Evolutionary conservation across 129 eudicot genomes (phyloP), one percentile per base, ranked within the genome.

Genomic region (Silybum marianum): DNA sequence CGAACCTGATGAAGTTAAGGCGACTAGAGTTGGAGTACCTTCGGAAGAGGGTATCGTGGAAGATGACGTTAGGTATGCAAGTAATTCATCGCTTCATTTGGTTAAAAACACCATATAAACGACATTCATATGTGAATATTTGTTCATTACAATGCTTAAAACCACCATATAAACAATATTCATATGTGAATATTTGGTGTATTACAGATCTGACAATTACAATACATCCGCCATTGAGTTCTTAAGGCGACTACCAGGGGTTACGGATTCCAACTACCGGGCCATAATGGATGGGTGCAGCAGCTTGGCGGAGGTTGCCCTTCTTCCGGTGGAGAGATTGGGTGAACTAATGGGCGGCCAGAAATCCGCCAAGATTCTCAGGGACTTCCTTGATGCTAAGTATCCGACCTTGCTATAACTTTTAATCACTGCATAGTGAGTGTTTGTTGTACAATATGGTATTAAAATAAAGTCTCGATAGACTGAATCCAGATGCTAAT

Each of bases 351-450:
- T 95, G 99, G 99, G 99, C 30, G 93, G 99, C 42, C 95, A 86
- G 76, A 95, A 91, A 79, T 89, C 98, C 16, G 99, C 98, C 80
- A 93, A 90, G 78, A 90, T 85, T 60, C 83, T 95, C 75, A 91
- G 97, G 84, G 98, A 95, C 69, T 95, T 95, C 72, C 97, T 95
- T 21, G 99, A 95, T 84, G 99, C 99, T 73, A 95, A 92, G 90
- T 95, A 92, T 76, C 99, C 99, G 42, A 95, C 98, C 22, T 78
- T 95, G 83, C 79, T 95, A 36, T 93, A 86, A 84, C 54, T 44
- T 44, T 25, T 5, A 26, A 9, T 16, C 72, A 28, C 23, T 62
- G 68, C 63, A 48, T 54, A 16, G n/a, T 9, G 6, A 18, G n/a
- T 58, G 66, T 81, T 82, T 85, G 85, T 85, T 85, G 80, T 85